These are phyloP conservation scores for Silene vulgaris DNA, from an alignment of 179 eudicot genomes.

Conservation along the genomic window DNA sequence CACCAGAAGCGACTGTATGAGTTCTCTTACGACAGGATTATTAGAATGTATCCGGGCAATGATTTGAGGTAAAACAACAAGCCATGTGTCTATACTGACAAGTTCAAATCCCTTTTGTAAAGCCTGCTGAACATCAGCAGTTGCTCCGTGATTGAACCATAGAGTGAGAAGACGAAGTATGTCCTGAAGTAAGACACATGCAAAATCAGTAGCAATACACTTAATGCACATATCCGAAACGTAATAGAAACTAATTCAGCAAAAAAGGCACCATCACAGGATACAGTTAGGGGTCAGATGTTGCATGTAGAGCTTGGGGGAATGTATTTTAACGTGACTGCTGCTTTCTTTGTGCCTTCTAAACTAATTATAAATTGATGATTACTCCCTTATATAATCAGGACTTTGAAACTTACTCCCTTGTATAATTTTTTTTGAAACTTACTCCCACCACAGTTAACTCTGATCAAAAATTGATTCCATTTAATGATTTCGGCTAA, in stretches of 20 bases:
- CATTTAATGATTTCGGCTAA: too few species aligned
- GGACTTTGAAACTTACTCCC: too few species aligned
- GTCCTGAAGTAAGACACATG: conserved; percentile 48
- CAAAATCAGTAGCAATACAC: neutral
- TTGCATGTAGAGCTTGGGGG: neutral
- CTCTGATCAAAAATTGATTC: too few species aligned
- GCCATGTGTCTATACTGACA: conserved; percentile 95
- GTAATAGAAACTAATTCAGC: neutral
- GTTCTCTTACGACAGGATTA: conserved; percentile 83
- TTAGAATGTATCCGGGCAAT: conserved; percentile 97
- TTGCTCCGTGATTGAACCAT: conserved; percentile 98
- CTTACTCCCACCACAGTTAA: too few species aligned
- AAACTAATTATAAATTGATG: neutral
- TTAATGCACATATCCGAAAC: neutral
- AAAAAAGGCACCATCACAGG: neutral
- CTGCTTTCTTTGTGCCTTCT: neutral
- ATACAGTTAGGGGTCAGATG: neutral
- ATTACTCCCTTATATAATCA: too few species aligned
- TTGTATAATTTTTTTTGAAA: too few species aligned
- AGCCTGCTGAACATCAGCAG: conserved; percentile 83
- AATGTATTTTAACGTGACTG: neutral
- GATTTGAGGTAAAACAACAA: conserved; percentile 93
- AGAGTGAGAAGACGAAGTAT: conserved; percentile 93
- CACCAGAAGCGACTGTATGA: conserved; percentile 85
- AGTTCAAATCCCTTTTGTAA: conserved; percentile 73